These are phyloP conservation scores for Luzula sylvatica DNA, from an alignment of 176 grass and related monocot species.

Conservation along the genomic window DNA sequence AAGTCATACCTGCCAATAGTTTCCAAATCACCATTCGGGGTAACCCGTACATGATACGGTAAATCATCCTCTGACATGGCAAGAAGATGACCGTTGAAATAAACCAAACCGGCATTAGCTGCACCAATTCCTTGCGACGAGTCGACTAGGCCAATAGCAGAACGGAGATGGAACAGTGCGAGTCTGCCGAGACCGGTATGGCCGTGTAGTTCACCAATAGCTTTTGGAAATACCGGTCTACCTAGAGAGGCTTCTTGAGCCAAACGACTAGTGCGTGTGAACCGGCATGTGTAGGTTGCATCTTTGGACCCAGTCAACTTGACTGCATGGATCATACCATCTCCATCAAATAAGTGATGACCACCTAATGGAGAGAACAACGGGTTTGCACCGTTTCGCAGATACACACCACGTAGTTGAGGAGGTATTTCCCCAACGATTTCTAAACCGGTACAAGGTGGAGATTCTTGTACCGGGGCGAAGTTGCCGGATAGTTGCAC, in stretches of 20 bases:
- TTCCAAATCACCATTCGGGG: slow-evolving; percentile 38
- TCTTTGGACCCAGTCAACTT: slow-evolving; percentile 31
- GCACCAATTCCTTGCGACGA: slow-evolving; percentile 48
- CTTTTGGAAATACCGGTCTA: slow-evolving; percentile 60
- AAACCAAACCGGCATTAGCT: slow-evolving; percentile 80
- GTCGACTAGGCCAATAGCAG: slow-evolving; percentile 45
- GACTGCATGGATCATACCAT: slow-evolving; percentile 89
- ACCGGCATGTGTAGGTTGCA: slow-evolving; percentile 68
- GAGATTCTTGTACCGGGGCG: slow-evolving; percentile 48
- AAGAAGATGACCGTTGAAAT: slow-evolving; percentile 70
- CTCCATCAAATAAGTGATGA: slow-evolving; percentile 94
- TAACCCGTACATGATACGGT: slow-evolving; percentile 62
- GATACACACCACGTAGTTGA: slow-evolving; percentile 56
- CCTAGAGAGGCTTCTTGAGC: slow-evolving; percentile 37
- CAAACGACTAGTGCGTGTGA: slow-evolving; percentile 52
- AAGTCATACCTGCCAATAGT: slow-evolving; percentile 60
- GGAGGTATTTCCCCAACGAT: slow-evolving; percentile 53
- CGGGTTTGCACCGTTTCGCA: slow-evolving; percentile 81
- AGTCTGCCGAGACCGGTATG: slow-evolving; percentile 55
- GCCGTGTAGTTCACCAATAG: slow-evolving; percentile 92
- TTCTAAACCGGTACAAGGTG: slow-evolving; percentile 20
- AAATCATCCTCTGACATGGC: slow-evolving; percentile 98
- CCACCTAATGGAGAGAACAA: slow-evolving; percentile 38
- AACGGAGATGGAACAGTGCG: slow-evolving; percentile 59
- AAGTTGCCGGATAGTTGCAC: slow-evolving; percentile 83